Evolutionary conservation across 2,329 filamentous ascomycete genomes (phyloP).

Genomic region (Xylaria sp.): DNA sequence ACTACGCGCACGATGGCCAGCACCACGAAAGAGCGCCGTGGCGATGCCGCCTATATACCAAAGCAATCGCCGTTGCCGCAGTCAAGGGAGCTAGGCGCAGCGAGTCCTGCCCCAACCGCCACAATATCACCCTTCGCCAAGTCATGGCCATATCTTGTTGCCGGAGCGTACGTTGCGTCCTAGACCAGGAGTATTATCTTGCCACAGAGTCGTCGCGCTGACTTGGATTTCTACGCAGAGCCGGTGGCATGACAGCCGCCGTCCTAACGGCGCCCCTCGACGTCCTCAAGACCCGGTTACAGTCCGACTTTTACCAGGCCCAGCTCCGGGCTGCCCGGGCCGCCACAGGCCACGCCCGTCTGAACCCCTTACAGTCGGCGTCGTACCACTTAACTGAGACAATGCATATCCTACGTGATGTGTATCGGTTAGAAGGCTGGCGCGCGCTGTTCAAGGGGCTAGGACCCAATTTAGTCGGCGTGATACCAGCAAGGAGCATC

Average conservation of each 20-base stretch:
- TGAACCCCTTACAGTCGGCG: slow-evolving; percentile 69
- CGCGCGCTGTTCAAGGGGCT: slow-evolving; percentile 92
- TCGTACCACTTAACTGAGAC: slow-evolving; percentile 83
- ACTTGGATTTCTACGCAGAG: slow-evolving; percentile 52
- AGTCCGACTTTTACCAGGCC: slow-evolving; percentile 92
- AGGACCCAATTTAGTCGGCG: slow-evolving; percentile 86
- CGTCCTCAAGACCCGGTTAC: slow-evolving; percentile 89
- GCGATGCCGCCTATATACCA: slow-evolving; percentile 24
- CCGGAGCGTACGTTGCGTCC: slow-evolving; percentile 72
- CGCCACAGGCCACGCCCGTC: slow-evolving; percentile 60
- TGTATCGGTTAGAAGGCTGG: slow-evolving; percentile 81
- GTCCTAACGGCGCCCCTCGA: slow-evolving; percentile 94
- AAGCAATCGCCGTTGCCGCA: slow-evolving; percentile 51
- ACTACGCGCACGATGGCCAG: slow-evolving; percentile 33
- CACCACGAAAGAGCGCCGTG: slow-evolving; percentile 27
- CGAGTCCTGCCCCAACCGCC: slow-evolving; percentile 51
- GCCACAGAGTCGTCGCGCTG: slow-evolving; percentile 14
- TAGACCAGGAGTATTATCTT: background rate
- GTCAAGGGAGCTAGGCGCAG: slow-evolving; percentile 66
- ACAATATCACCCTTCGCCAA: slow-evolving; percentile 64
- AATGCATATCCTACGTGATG: slow-evolving; percentile 79
- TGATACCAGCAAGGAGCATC: slow-evolving; percentile 87
- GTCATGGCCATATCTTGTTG: slow-evolving; percentile 91
- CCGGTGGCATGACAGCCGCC: slow-evolving; percentile 89
- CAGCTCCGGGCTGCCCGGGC: slow-evolving; percentile 73